phyloP scores from a whole-genome alignment of 2,329 filamentous ascomycete species.

The Ascochyta rabiei region DNA sequence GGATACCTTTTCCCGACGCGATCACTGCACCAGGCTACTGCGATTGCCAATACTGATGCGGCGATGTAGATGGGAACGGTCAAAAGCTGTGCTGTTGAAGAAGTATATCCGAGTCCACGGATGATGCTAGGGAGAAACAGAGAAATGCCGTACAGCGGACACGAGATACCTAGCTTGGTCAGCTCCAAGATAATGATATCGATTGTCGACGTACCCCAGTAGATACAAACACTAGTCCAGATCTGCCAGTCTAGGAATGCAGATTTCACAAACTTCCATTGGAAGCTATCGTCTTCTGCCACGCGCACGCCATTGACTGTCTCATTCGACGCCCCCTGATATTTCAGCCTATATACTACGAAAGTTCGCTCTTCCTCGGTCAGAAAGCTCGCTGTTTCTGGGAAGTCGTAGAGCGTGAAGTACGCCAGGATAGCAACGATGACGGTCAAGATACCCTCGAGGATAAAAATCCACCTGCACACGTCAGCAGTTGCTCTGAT shows the following conservation, averaged over 20 bases:
- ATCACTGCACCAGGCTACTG: constrained; percentile 41
- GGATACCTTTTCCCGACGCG: constrained; percentile 40
- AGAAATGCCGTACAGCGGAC: constrained; percentile 47
- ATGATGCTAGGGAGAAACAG: constrained; percentile 57
- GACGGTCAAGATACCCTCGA: constrained; percentile 46
- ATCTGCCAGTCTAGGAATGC: constrained; percentile 58
- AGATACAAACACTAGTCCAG: constrained; percentile 62
- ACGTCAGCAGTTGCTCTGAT: background rate
- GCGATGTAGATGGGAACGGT: constrained; percentile 53
- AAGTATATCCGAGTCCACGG: constrained; percentile 48
- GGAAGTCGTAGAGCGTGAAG: constrained; percentile 69
- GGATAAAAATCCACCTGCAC: constrained; percentile 43
- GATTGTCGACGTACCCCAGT: constrained; percentile 60
- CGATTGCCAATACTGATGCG: constrained; percentile 44
- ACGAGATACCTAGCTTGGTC: constrained; percentile 43
- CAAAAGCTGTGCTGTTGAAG: constrained; percentile 50
- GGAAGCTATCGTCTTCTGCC: constrained; percentile 70
- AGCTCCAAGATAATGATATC: background rate
- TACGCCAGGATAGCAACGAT: constrained; percentile 43
- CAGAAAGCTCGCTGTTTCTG: constrained; percentile 64
- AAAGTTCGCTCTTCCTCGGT: constrained; percentile 59
- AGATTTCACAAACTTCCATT: constrained; percentile 60
- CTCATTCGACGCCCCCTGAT: constrained; percentile 48
- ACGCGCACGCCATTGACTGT: constrained; percentile 69
- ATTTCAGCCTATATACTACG: constrained; percentile 66